Conservation (phyloP, 352 stramenopile species). For the Phytophthora palmivora region DNA sequence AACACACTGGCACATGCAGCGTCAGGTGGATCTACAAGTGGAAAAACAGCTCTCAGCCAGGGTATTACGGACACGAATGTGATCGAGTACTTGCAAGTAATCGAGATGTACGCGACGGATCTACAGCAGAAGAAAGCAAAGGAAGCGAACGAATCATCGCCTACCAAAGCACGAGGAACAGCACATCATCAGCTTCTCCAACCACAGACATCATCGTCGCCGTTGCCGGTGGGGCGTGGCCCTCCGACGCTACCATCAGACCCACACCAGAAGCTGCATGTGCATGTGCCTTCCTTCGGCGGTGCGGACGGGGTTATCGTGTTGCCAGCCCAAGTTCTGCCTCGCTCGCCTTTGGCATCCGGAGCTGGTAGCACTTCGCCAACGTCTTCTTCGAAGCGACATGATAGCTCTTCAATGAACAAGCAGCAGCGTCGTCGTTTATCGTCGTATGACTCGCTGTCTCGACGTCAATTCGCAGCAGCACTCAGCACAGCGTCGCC, state of each 20-base stretch:
- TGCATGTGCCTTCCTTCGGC: conserved; percentile 65
- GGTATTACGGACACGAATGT: conserved; percentile 62
- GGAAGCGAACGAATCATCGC: conserved; percentile 14
- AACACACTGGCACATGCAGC: conserved; percentile 69
- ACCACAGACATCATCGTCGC: conserved; percentile 1
- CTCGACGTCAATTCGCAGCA: conserved; percentile 52
- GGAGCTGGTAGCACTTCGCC: conserved; percentile 2
- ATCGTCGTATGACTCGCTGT: conserved; percentile 47
- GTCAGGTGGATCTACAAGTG: conserved; percentile 34
- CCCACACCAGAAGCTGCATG: conserved; percentile 57
- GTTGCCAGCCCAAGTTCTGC: conserved; percentile 39
- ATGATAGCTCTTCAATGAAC: conserved; percentile 21
- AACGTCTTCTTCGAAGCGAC: conserved; percentile 18
- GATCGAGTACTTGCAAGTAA: conserved; percentile 78
- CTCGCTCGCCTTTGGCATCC: neutral
- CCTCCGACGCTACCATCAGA: conserved; percentile 61
- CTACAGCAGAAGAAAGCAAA: conserved; percentile 53
- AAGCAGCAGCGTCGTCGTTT: conserved; percentile 42
- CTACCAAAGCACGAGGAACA: conserved; percentile 16
- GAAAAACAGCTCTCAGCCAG: conserved; percentile 28
- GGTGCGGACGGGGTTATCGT: conserved; percentile 65
- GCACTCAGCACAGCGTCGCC: conserved; percentile 29
- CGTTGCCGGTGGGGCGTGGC: conserved; percentile 50
- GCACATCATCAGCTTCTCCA: conserved; percentile 12
- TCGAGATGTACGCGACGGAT: conserved; percentile 75